Evolutionary conservation across 2,329 filamentous ascomycete species (phyloP).

Genomic region (Neonectria faginata): DNA sequence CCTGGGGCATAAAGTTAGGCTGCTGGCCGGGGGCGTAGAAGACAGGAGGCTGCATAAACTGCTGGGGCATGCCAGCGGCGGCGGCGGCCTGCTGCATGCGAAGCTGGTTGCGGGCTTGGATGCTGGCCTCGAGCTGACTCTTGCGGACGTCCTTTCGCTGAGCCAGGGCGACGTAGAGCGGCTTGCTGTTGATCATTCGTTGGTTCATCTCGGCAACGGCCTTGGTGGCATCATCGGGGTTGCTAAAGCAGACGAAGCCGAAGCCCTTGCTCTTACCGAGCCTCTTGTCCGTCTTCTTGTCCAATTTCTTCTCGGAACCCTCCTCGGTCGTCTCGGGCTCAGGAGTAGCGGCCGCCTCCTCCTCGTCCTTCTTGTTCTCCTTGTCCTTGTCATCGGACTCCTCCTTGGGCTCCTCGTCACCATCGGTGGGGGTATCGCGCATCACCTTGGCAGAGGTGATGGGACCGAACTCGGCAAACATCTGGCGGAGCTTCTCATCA

Average conservation of each 20-base stretch:
- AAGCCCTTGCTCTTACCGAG: conserved; percentile 99
- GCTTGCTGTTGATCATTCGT: conserved; percentile 97
- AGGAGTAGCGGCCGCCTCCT: conserved; percentile 62
- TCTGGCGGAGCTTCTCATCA: conserved; percentile 95
- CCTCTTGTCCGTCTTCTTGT: conserved; percentile 70
- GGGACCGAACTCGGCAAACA: conserved; percentile 90
- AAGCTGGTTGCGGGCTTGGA: conserved; percentile 98
- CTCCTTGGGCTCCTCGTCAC: conserved; percentile 66
- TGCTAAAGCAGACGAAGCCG: conserved; percentile 99
- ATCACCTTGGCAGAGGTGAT: conserved; percentile 99
- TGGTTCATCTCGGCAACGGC: conserved; percentile 99
- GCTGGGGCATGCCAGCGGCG: conserved; percentile 87
- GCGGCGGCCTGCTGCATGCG: conserved; percentile 98
- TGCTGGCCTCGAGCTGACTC: conserved; percentile 98
- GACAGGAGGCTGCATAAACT: conserved; percentile 89
- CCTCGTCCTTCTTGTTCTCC: conserved; percentile 63
- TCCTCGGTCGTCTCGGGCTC: conserved; percentile 58
- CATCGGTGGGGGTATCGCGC: conserved; percentile 78
- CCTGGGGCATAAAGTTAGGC: conserved; percentile 74
- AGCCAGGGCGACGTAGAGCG: conserved; percentile 95
- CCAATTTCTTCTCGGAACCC: conserved; percentile 67
- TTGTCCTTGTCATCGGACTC: conserved; percentile 67
- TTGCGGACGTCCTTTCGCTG: conserved; percentile 99
- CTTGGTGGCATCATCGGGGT: conserved; percentile 98
- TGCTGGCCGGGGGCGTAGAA: conserved; percentile 90